Conservation (phyloP, 768 basidiomycete species). For the Suillus placidus region DNA sequence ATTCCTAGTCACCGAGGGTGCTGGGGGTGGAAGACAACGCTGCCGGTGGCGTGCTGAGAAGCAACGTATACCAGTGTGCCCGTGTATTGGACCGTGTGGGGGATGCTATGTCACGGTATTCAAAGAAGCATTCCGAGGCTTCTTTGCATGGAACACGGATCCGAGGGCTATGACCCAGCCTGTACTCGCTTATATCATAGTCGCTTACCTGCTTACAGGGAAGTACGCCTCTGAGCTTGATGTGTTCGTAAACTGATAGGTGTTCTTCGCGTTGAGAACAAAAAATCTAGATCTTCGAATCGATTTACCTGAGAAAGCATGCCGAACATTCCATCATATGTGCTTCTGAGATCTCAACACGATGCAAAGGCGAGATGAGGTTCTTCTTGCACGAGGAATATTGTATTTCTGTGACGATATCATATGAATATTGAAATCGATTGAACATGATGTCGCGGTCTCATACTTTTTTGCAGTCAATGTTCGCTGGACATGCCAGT, state of each 20-base stretch:
- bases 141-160: neutral
- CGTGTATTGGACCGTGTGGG: neutral
- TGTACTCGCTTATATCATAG: neutral
- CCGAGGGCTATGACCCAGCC: conserved; percentile 1
- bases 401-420: neutral
- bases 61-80: neutral
- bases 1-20: neutral
- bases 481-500: neutral
- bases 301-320: neutral
- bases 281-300: neutral
- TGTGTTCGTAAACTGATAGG: neutral
- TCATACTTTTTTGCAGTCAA: neutral
- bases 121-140: neutral
- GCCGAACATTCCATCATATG: neutral
- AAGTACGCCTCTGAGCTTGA: neutral
- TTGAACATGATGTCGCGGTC: neutral
- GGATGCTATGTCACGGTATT: neutral
- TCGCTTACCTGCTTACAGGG: neutral
- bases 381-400: neutral
- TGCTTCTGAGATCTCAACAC: conserved; percentile 3
- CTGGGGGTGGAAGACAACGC: neutral
- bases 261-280: neutral
- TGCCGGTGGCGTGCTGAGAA: neutral
- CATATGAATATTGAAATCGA: neutral
- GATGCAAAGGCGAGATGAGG: neutral